Evolutionary conservation across 2,329 filamentous ascomycete species (phyloP), one percentile per base, ranked within the genome.

Genomic region (Colletotrichum somersetense): DNA sequence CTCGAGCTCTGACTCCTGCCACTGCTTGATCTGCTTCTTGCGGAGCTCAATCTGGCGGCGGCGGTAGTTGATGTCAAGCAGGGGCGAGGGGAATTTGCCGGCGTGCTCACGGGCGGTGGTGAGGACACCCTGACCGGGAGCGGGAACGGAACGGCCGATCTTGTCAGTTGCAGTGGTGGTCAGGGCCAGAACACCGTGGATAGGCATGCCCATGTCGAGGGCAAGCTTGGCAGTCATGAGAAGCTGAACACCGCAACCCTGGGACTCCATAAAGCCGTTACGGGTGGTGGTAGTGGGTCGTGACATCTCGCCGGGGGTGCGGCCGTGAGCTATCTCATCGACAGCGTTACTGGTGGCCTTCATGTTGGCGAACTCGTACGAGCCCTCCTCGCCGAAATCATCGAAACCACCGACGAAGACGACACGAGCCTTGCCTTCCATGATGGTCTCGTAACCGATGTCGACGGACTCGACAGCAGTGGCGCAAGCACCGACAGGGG

Each of bases 351-450:
- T 98, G 67, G 96, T 99, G 72, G 96, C 96, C 85, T 97, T 97
- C 96, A 99, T 99, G 88, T 99, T 99, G 87, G 96, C 96, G 82
- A 99, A 99, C 83, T 99, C 96, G 80, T 98, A 99, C 1, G 96
- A 99, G 64, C 96, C 97, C 85, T 99, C 96, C 85, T 99, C 96
- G 79, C 97, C 95, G 87, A 99, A 98, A 85, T 99, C 97, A 85
- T 99, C 96, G 79, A 99, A 98, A 77, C 96, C 96, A 89, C 96
- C 96, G 72, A 99, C 97, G 76, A 99, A 92, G 88, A 96, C 98
- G 79, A 99, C 91, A 64, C 95, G 93, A 72, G 97, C 96, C 88
- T 99, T 99, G 84, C 96, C 96, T 83, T 98, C 96, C 78, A 98
- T 91, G 80, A 99, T 99, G 35, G 96, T 98, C 85, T 99, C 96